Evolutionary conservation across 192 early-diverging fungal species (phyloP).

Genomic region (Haplosporangium gracile): DNA sequence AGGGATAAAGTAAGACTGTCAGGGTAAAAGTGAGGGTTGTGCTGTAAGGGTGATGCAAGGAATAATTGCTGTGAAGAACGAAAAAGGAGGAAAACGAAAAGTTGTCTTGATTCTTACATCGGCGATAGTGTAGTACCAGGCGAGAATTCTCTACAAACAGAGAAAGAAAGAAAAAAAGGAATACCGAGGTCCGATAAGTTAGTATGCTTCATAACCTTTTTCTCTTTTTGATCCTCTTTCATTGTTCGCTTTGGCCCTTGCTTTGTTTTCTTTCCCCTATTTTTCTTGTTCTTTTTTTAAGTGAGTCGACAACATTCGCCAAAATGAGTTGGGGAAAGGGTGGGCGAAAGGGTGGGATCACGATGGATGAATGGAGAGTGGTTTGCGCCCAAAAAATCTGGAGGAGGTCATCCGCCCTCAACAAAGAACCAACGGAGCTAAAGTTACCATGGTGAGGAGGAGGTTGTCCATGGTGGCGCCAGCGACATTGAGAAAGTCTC

Average conservation of each 20-base stretch:
- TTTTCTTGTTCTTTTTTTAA: background rate
- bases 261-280: background rate
- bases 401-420: background rate
- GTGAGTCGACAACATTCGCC: too few species aligned
- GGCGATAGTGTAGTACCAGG: slow-evolving; percentile 50
- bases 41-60: too few species aligned
- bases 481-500: slow-evolving; percentile 78
- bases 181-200: background rate
- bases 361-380: too few species aligned
- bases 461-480: slow-evolving; percentile 80
- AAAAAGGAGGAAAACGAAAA: too few species aligned
- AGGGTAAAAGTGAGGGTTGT: too few species aligned
- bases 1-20: background rate
- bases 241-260: too few species aligned
- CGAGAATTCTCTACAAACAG: slow-evolving; percentile 26
- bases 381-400: background rate
- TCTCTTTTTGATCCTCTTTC: background rate
- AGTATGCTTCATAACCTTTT: background rate
- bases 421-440: background rate
- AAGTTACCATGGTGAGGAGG: slow-evolving; percentile 73
- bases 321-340: too few species aligned
- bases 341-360: too few species aligned
- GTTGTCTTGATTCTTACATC: slow-evolving; percentile 31
- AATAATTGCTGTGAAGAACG: too few species aligned
- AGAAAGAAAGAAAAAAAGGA: background rate